Percentiles rank a stretch among this genome's conserved stretches.
Conservation (phyloP, 768 basidiomycete genomes). For the Tephrocybe rancida region DNA sequence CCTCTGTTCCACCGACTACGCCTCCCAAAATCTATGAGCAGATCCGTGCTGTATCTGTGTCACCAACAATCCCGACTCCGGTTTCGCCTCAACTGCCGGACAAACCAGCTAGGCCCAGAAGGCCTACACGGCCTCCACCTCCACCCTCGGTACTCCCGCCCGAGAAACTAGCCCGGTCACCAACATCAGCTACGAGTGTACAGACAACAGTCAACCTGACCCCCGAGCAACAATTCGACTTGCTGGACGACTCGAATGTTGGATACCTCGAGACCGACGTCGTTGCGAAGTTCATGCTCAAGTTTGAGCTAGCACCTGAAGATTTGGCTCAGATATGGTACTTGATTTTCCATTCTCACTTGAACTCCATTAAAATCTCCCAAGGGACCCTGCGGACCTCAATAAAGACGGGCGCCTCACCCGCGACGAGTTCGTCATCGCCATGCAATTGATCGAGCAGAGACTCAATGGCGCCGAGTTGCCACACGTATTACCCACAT, state of each 20-base stretch:
- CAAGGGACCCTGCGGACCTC: conserved; percentile 36
- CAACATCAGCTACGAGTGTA: background rate
- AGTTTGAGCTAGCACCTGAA: conserved; percentile 31
- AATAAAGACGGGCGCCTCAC: conserved; percentile 35
- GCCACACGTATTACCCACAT: conserved; percentile 32
- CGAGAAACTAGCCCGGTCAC: background rate
- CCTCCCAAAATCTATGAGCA: conserved; percentile 32
- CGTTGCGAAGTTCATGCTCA: conserved; percentile 33
- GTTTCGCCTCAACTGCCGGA: conserved; percentile 6
- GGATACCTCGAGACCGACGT: conserved; percentile 36
- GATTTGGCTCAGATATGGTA: conserved; percentile 41
- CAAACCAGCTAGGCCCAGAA: background rate
- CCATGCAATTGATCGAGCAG: conserved; percentile 36
- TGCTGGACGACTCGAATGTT: conserved; percentile 28
- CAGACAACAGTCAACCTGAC: conserved; percentile 25
- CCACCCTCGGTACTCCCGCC: background rate
- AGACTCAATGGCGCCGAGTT: conserved; percentile 32
- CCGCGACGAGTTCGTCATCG: conserved; percentile 38
- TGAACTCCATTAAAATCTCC: background rate
- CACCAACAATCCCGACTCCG: conserved; percentile 4
- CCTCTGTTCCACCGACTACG: conserved; percentile 31
- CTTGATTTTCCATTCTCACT: background rate
- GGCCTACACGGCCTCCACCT: background rate
- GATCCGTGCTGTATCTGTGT: conserved; percentile 20
- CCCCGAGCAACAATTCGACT: conserved; percentile 32